Evolutionary conservation across 1,284 basidiomycete genomes (phyloP).

Genomic region (Marasmius fiardii): DNA sequence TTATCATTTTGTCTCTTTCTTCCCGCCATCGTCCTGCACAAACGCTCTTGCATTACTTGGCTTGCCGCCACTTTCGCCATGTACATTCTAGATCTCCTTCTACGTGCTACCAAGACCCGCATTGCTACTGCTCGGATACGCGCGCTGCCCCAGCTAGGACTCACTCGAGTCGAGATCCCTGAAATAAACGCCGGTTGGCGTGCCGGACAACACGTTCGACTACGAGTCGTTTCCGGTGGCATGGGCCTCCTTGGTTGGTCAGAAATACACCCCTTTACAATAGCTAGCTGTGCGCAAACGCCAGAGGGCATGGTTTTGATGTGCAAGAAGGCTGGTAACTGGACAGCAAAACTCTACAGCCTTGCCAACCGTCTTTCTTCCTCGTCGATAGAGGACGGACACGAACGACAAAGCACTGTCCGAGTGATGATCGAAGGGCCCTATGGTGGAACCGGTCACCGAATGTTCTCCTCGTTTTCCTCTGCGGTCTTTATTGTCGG

Average conservation of each 20-base stretch:
- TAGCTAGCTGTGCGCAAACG: constrained; percentile 46
- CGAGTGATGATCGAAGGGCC: constrained; percentile 72
- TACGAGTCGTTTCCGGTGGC: constrained; percentile 57
- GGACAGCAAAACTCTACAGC: constrained; percentile 60
- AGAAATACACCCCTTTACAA: constrained; percentile 77
- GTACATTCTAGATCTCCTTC: constrained; percentile 61
- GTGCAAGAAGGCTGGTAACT: constrained; percentile 61
- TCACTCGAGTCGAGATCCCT: constrained; percentile 59
- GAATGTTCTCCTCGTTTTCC: constrained; percentile 60
- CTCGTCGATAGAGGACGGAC: constrained; percentile 27
- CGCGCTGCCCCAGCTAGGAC: constrained; percentile 51
- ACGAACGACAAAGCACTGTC: constrained; percentile 40
- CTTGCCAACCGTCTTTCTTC: constrained; percentile 41
- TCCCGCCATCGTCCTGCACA: constrained; percentile 45
- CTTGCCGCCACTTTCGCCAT: constrained; percentile 46
- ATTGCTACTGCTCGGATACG: constrained; percentile 53
- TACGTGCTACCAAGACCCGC: constrained; percentile 65
- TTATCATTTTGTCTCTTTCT: constrained; percentile 39
- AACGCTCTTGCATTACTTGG: constrained; percentile 40
- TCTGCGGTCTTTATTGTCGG: constrained; percentile 66
- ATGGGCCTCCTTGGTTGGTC: constrained; percentile 59
- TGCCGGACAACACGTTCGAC: constrained; percentile 77
- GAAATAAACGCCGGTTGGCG: constrained; percentile 71
- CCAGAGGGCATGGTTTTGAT: constrained; percentile 57
- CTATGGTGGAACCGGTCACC: constrained; percentile 68